Evolutionary conservation across 2,329 filamentous ascomycete species (phyloP).

Genomic region (Decorospora gaudefroyi): DNA sequence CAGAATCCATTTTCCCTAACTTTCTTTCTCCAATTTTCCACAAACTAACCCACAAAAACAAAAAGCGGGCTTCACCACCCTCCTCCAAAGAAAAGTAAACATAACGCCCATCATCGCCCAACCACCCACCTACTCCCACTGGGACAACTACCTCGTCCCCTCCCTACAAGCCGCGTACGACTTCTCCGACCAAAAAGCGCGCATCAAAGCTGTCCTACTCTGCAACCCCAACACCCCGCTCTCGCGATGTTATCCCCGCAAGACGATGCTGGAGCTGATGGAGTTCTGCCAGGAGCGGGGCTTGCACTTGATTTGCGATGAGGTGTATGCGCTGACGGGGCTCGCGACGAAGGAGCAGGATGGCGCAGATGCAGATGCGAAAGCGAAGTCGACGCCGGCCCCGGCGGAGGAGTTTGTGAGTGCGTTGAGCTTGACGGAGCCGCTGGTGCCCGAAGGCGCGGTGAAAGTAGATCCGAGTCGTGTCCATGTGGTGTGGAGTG

Average conservation of each 20-base stretch:
- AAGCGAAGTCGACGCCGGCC: no score
- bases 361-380: no score
- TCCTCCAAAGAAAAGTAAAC: slow-evolving; percentile 28
- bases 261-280: slow-evolving; percentile 36
- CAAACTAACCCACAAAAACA: no score
- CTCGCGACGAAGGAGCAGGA: no score
- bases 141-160: slow-evolving; percentile 40
- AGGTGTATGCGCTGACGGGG: slow-evolving; percentile 33
- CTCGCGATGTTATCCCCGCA: slow-evolving; percentile 33
- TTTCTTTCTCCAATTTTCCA: no score
- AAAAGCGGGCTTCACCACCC: slow-evolving; percentile 29
- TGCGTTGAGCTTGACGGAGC: slow-evolving; percentile 35
- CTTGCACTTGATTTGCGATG: slow-evolving; percentile 39
- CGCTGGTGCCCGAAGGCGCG: slow-evolving; percentile 32
- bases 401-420: slow-evolving; percentile 35
- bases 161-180: slow-evolving; percentile 40
- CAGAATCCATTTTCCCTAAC: no score
- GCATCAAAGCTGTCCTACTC: slow-evolving; percentile 39
- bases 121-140: slow-evolving; percentile 37
- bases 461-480: slow-evolving; percentile 41
- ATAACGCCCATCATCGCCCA: slow-evolving; percentile 34
- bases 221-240: slow-evolving; percentile 39
- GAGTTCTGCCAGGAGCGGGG: slow-evolving; percentile 41
- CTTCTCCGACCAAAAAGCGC: slow-evolving; percentile 31
- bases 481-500: slow-evolving; percentile 41